A percentile compares a stretch with the other conserved stretches of the same genome.
These are phyloP conservation scores for Paragyromitra xinjiangensis DNA, from an alignment of 495 filamentous ascomycete species.

Conservation along the genomic window DNA sequence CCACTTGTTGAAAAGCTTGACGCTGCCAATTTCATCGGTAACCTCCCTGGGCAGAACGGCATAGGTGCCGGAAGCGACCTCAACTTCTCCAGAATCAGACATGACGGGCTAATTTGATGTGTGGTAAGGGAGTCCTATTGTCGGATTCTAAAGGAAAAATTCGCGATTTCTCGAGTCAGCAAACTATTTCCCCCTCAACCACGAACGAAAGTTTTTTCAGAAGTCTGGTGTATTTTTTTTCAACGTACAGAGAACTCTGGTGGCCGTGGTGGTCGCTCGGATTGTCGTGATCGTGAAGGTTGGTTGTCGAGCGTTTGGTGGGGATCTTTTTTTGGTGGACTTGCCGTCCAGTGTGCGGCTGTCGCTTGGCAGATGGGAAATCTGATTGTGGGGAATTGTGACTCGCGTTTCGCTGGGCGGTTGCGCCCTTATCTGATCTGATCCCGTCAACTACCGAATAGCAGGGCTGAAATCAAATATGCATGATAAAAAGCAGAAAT, in stretches of 20 bases:
- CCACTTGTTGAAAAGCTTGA: slow-evolving; percentile 98
- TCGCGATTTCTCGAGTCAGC: slow-evolving; percentile 26
- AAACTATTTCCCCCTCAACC: slow-evolving; percentile 16
- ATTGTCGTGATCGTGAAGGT: slow-evolving; percentile 44
- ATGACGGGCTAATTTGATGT: slow-evolving; percentile 67
- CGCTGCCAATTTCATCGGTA: slow-evolving; percentile 83
- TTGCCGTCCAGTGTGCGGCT: slow-evolving; percentile 17
- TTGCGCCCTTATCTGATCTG: slow-evolving; percentile 49
- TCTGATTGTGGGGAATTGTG: slow-evolving; percentile 33
- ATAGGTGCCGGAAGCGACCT: slow-evolving; percentile 78
- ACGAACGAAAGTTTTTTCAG: background rate
- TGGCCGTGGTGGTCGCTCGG: slow-evolving; percentile 46
- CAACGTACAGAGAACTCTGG: slow-evolving; percentile 43
- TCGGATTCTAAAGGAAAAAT: slow-evolving; percentile 10
- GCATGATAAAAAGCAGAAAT: background rate
- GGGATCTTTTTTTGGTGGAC: slow-evolving; percentile 40
- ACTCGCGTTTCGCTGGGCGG: slow-evolving; percentile 9
- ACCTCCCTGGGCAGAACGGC: slow-evolving; percentile 96
- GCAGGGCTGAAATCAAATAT: background rate
- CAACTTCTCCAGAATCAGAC: slow-evolving; percentile 96
- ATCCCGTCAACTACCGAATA: background rate
- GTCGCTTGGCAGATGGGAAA: slow-evolving; percentile 18
- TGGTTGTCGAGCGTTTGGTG: slow-evolving; percentile 24
- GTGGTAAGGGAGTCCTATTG: slow-evolving; percentile 12
- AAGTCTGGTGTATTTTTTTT: background rate